These are phyloP conservation scores for Pilaira anomala DNA, from an alignment of 192 early-diverging fungal species.

Conservation along the genomic window DNA sequence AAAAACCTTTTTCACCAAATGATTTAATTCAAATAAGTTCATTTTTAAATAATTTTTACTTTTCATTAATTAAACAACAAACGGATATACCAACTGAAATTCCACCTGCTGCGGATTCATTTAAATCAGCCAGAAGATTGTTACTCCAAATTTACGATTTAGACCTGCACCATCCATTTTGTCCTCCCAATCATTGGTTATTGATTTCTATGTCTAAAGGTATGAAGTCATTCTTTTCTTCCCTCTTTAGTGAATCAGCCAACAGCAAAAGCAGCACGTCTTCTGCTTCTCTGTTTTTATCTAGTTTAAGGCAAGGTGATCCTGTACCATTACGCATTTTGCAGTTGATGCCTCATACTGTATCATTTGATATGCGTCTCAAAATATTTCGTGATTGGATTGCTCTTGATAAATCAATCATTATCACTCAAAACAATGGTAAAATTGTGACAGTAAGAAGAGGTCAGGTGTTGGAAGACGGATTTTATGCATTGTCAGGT, in stretches of 20 bases:
- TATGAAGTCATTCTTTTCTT: conserved; percentile 23
- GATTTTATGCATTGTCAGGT: conserved; percentile 49
- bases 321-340: conserved; percentile 58
- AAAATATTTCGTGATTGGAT: conserved; percentile 81
- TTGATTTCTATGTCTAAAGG: conserved; percentile 37
- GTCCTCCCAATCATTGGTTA: conserved; percentile 60
- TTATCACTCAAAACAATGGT: conserved; percentile 16
- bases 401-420: conserved; percentile 49
- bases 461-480: conserved; percentile 68
- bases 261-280: conserved; percentile 15
- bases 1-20: conserved; percentile 15
- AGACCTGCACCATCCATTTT: conserved; percentile 56
- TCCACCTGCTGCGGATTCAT: conserved; percentile 23
- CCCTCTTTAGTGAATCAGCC: conserved; percentile 12
- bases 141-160: conserved; percentile 68
- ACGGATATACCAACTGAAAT: conserved; percentile 17
- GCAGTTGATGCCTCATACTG: conserved; percentile 80
- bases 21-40: conserved; percentile 37
- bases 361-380: conserved; percentile 84
- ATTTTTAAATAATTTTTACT: conserved; percentile 68
- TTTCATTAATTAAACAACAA: conserved; percentile 46
- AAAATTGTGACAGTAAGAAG: conserved; percentile 55
- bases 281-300: conserved; percentile 40
- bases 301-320: conserved; percentile 39
- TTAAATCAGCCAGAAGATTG: conserved; percentile 51